A percentile compares a stretch with the other conserved stretches of the same genome.
Conservation (phyloP, 805 yeast species). For the Crinitomyces ghanaensis region DNA sequence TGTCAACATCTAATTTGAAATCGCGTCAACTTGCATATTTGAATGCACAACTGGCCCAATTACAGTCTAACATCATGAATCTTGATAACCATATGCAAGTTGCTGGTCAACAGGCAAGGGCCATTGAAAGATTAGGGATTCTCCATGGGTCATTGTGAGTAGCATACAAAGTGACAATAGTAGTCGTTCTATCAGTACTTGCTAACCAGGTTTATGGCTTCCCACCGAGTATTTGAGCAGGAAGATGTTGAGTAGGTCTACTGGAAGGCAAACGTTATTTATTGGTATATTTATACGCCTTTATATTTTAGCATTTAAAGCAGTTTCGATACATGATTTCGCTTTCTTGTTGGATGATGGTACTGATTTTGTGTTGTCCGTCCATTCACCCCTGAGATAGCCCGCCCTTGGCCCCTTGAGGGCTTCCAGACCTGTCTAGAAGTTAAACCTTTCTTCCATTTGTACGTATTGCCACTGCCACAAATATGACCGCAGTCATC, state of each 20-base stretch:
- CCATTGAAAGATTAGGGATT: conserved; percentile 42
- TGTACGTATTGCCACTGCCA: no score
- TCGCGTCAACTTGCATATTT: conserved; percentile 39
- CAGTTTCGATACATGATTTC: no score
- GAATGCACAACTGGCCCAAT: conserved; percentile 40
- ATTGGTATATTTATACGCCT: no score
- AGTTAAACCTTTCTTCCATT: no score
- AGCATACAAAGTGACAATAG: background rate
- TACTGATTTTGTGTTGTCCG: no score
- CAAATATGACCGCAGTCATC: no score
- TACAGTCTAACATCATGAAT: conserved; percentile 45
- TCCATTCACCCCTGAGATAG: no score
- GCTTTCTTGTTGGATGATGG: no score
- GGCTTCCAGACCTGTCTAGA: no score
- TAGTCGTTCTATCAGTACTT: background rate
- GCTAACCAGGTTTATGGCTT: conserved; percentile 22
- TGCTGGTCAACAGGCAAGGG: conserved; percentile 41
- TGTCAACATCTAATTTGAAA: conserved; percentile 9
- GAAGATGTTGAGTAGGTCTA: conserved; percentile 19
- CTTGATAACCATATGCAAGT: conserved; percentile 40
- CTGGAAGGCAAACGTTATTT: no score
- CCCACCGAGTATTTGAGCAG: conserved; percentile 24
- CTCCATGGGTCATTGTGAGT: conserved; percentile 44
- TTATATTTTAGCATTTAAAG: no score
- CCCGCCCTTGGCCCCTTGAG: no score